Percentiles rank a stretch among this genome's conserved stretches.
These are phyloP conservation scores for Psilocybe azurescens DNA, from an alignment of 768 basidiomycete genomes.

Conservation along the genomic window DNA sequence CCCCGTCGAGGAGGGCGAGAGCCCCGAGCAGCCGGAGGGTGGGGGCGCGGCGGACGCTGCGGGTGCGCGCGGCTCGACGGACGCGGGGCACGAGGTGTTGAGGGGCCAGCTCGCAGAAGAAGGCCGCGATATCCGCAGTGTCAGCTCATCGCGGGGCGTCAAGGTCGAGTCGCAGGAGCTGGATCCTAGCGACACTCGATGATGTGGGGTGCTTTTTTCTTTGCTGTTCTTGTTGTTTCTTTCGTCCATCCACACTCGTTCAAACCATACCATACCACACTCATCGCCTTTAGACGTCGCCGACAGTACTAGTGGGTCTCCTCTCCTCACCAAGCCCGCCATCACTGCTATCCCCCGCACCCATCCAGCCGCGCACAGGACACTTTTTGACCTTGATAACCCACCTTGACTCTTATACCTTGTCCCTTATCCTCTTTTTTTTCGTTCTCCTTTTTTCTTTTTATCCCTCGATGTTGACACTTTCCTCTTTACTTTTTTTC, in stretches of 20 bases:
- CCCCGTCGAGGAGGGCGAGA: constrained; percentile 74
- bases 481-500: background rate
- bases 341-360: background rate
- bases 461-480: no score
- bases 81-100: constrained; percentile 40
- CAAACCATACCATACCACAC: constrained; percentile 1
- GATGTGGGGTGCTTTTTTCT: background rate
- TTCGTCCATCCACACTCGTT: constrained; percentile 6
- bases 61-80: constrained; percentile 6
- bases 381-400: constrained; percentile 8
- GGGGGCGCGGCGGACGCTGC: constrained; percentile 29
- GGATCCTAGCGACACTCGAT: constrained; percentile 7
- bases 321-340: background rate
- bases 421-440: constrained; percentile 1
- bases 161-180: constrained; percentile 53
- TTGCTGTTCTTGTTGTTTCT: constrained; percentile 1
- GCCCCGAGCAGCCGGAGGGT: constrained; percentile 36
- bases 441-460: background rate
- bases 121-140: constrained; percentile 87
- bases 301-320: no score
- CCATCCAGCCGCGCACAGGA: constrained; percentile 4
- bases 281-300: background rate
- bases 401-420: constrained; percentile 15
- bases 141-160: constrained; percentile 79
- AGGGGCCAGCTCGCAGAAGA: constrained; percentile 85